phyloP scores from a whole-genome alignment of 768 basidiomycete genomes.

The Suillus decipiens region DNA sequence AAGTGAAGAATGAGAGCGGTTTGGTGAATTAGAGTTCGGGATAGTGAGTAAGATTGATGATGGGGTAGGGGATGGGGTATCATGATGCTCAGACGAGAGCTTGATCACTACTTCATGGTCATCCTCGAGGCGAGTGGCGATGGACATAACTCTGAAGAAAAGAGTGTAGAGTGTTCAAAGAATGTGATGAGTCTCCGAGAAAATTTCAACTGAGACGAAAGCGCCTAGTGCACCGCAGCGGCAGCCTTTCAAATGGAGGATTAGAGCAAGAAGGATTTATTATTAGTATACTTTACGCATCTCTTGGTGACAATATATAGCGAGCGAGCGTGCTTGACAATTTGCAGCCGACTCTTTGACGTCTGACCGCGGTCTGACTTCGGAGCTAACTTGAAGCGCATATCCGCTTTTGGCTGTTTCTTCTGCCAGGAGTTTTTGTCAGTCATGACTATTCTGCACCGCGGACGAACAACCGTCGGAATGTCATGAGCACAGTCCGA shows the following conservation, averaged over 20 bases:
- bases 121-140: conserved; percentile 14
- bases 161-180: background rate
- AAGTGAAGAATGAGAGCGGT: conserved; percentile 14
- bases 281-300: background rate
- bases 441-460: background rate
- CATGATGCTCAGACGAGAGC: conserved; percentile 15
- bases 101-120: conserved; percentile 18
- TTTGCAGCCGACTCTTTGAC: background rate
- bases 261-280: background rate
- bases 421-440: background rate
- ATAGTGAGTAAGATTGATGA: conserved; percentile 19
- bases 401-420: background rate
- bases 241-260: background rate
- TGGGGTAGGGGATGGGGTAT: conserved; percentile 14
- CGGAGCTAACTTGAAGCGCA: background rate
- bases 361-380: background rate
- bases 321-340: background rate
- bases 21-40: conserved; percentile 15
- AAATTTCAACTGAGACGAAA: background rate
- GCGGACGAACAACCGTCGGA: background rate
- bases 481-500: conserved; percentile 57
- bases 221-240: background rate
- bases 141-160: conserved; percentile 1
- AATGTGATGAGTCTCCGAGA: background rate
- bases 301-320: background rate